Evolutionary conservation across 371 early-diverging fungal genomes (phyloP), one percentile per base, ranked within the genome.

Genomic region (Actinomucor elegans): DNA sequence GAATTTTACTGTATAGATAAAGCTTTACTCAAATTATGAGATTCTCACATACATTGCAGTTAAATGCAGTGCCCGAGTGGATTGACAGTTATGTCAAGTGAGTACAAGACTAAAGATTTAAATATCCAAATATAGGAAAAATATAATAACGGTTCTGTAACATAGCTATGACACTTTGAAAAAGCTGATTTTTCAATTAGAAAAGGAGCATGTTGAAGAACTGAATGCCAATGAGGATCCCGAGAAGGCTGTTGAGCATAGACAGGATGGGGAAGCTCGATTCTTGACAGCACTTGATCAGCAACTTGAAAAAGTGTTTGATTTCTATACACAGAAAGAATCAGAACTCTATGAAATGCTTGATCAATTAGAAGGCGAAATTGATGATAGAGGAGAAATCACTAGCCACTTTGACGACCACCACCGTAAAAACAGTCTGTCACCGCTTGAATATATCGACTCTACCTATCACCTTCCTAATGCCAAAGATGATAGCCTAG

Each of bases 61-160:
- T 96, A 57, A 96, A 96, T 68, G 84, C 91, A 35, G 91, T 90
- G 28, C 94, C 94, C 34, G 94, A 94, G 61, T 96, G 96, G 96
- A 80, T 82, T 53, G 91, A 91, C 57, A 73, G 81, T 59, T 91
- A 90, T 59, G 55, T 91, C 47, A 83, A 83, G 82, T 85, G 77
- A 75, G 69, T 36, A 32, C 20, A 23, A 31, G 3, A 20, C 24
- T 26, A 6, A n/a, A n/a, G n/a, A 14, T 35, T 9, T 17, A 0
- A 29, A n/a, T 10, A 17, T 15, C 28, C 33, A 32, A 11, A 45
- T 32, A 5, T 54, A 32, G 46, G 28, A 38, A 29, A 45, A 44
- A 21, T 48, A 26, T 20, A n/a, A 7, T 10, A 6, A 18, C 24
- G 24, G 5, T 48, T 26, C 9, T 29, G 29, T 44, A 26, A 31